Evolutionary conservation across 495 filamentous ascomycete genomes (phyloP).

Genomic region (Aspergillus mulundensis): DNA sequence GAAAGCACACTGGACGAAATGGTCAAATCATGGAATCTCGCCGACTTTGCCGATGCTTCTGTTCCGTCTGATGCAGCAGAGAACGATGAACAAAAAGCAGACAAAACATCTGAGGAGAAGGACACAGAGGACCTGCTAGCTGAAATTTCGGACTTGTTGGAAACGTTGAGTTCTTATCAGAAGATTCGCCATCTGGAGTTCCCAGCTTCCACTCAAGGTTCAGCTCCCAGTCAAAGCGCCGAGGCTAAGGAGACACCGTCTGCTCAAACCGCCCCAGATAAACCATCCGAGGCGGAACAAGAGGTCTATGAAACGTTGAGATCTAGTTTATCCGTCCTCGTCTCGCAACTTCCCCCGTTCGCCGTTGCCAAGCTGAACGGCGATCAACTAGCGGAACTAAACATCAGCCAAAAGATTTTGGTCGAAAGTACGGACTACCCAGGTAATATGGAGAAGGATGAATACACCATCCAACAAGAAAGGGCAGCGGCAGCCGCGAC

Average conservation of each 20-base stretch:
- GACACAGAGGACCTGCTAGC: conserved; percentile 64
- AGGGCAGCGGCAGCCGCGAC: conserved; percentile 17
- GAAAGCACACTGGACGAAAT: conserved; percentile 47
- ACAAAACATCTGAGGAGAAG: conserved; percentile 43
- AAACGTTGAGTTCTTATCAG: conserved; percentile 83
- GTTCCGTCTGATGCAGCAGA: conserved; percentile 41
- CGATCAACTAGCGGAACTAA: conserved; percentile 74
- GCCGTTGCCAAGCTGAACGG: conserved; percentile 82
- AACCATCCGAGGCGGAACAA: conserved; percentile 61
- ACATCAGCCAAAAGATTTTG: conserved; percentile 77
- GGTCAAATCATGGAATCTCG: conserved; percentile 44
- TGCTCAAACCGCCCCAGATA: conserved; percentile 40
- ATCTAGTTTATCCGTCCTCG: conserved; percentile 64
- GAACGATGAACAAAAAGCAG: conserved; percentile 36
- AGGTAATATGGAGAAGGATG: conserved; percentile 86
- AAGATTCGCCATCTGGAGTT: conserved; percentile 67
- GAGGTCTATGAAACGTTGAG: conserved; percentile 71
- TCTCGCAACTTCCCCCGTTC: conserved; percentile 76
- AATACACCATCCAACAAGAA: conserved; percentile 44
- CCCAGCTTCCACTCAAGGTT: conserved; percentile 33
- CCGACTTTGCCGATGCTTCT: conserved; percentile 29
- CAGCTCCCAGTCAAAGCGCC: conserved; percentile 30
- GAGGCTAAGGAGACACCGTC: conserved; percentile 36
- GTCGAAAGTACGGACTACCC: conserved; percentile 65
- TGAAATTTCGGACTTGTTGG: conserved; percentile 77